Evolutionary conservation across 441 rosid species (phyloP), one percentile per base, ranked within the genome.

Genomic region (Eugenia klotzschiana): DNA sequence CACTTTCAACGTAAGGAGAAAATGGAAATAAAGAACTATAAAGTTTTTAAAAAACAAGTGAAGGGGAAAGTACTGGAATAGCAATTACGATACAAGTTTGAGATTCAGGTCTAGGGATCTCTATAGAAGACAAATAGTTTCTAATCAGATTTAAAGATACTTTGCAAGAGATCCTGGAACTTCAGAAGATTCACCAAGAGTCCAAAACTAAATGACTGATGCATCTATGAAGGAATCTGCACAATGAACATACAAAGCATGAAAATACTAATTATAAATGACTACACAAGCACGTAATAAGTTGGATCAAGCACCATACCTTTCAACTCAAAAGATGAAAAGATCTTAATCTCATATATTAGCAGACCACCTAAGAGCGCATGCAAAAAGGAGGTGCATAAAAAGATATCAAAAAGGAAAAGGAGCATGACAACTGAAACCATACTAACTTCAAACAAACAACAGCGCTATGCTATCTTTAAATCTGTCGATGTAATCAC

Each of bases 171-270:
- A 81, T 81, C 81, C 87, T 51, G 83, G 82, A 81, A 88, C 88
- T 88, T 86, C 88, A 86, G 90, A 88, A 88, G 88, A 84, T 80
- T 88, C 90, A 88, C 88, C 87, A 88, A 88, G 73, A 80, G 87
- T 84, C 86, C 84, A 86, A 88, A 88, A 86, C 56, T 83, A 86
- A 86, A 86, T 73, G 84, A 86, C 79, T 84, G 89, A 79, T 82
- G 88, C 87, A 83, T 88, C 87, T 82, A 85, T 85, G 64, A 83
- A 51, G 79, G 83, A 53, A 85, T 85, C 90, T 88, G 90, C 90
- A 88, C 87, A 86, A 86, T 86, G 86, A 88, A 84, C 84, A 83
- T 81, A 86, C 81, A 81, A 55, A 64, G 79, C 81, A 83, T 82
- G 79, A 83, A 84, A 82, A 80, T 51, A 84, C 85, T 60, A 79